Evolutionary conservation across 2,329 filamentous ascomycete genomes (phyloP).

Genomic region (Hypomyces rosellus): DNA sequence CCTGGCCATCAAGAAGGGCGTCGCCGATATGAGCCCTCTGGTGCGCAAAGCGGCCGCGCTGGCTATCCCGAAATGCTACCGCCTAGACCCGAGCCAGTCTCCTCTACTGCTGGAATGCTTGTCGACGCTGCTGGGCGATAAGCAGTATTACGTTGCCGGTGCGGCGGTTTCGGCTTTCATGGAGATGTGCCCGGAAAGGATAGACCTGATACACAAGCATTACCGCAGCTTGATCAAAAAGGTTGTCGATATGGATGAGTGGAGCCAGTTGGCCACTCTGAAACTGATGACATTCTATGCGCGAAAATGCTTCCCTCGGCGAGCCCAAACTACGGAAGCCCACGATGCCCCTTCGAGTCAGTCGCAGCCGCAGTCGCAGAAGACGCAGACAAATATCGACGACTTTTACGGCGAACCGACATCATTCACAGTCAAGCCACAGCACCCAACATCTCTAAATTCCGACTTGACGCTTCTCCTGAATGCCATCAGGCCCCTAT

Average conservation of each 20-base stretch:
- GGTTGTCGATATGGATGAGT: constrained; percentile 98
- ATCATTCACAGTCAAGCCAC: constrained; percentile 35
- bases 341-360: constrained; percentile 7
- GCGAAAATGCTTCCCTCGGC: constrained; percentile 76
- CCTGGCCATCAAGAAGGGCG: constrained; percentile 88
- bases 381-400: constrained; percentile 40
- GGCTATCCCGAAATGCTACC: constrained; percentile 93
- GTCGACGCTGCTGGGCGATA: constrained; percentile 72
- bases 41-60: constrained; percentile 90
- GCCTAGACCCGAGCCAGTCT: constrained; percentile 76
- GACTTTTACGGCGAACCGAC: constrained; percentile 73
- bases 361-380: constrained; percentile 13
- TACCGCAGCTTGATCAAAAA: constrained; percentile 82
- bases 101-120: constrained; percentile 83
- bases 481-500: constrained; percentile 70
- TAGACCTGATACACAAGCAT: constrained; percentile 86
- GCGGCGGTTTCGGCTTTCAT: constrained; percentile 85
- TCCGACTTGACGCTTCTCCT: constrained; percentile 78
- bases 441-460: constrained; percentile 55
- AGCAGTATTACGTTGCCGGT: constrained; percentile 93
- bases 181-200: constrained; percentile 78
- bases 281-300: constrained; percentile 79
- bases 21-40: constrained; percentile 87
- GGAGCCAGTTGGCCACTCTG: constrained; percentile 83
- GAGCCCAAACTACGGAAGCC: constrained; percentile 50